phyloP scores from a whole-genome alignment of 1,284 basidiomycete species.

The Ustilago cynodontis region DNA sequence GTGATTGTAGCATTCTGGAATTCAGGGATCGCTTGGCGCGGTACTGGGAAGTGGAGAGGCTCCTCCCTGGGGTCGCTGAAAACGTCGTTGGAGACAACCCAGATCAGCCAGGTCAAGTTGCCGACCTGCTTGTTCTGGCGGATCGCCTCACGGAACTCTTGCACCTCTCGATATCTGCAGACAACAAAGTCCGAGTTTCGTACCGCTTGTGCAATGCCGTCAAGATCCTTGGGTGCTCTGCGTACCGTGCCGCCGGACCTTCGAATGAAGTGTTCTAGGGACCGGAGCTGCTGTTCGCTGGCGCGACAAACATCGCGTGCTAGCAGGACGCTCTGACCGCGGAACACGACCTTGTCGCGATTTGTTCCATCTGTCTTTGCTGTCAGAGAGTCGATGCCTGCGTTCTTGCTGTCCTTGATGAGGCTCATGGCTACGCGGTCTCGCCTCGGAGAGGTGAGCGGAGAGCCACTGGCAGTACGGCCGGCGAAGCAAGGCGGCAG shows the following conservation, averaged over 20 bases:
- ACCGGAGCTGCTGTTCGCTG: conserved; percentile 66
- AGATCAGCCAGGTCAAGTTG: conserved; percentile 83
- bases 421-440: conserved; percentile 38
- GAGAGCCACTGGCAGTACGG: conserved; percentile 32
- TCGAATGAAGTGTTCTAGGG: conserved; percentile 68
- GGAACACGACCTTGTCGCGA: conserved; percentile 28
- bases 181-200: conserved; percentile 77
- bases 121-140: conserved; percentile 77
- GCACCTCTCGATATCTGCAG: conserved; percentile 78
- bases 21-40: conserved; percentile 70
- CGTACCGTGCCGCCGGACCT: conserved; percentile 38
- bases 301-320: conserved; percentile 52
- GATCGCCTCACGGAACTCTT: conserved; percentile 79
- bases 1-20: conserved; percentile 77
- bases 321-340: conserved; percentile 45
- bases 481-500: conserved; percentile 49
- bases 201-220: conserved; percentile 54
- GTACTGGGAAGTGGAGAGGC: conserved; percentile 76
- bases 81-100: conserved; percentile 77
- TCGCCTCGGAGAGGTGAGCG: conserved; percentile 37
- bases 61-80: conserved; percentile 79
- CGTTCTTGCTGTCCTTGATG: conserved; percentile 6
- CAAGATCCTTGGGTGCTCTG: conserved; percentile 41
- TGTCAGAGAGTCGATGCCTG: not conserved
- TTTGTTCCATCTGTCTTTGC: conserved; percentile 8